Evolutionary conservation across 2,329 filamentous ascomycete genomes (phyloP), one percentile per base, ranked within the genome.

Genomic region (Aspergillus hiratsukae): DNA sequence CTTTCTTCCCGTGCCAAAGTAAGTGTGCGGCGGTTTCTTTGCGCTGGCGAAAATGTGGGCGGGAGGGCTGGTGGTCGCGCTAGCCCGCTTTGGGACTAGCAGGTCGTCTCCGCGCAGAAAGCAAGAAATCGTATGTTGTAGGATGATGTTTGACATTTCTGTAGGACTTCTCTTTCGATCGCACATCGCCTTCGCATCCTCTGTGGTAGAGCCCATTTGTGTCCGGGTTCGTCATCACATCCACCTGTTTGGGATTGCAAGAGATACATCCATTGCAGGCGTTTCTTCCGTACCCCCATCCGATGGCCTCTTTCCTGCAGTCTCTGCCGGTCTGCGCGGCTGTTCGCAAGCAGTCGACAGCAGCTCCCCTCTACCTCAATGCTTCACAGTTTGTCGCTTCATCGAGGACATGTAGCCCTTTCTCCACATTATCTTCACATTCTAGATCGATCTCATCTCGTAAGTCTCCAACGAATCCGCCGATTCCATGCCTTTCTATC

Each of bases 321-420:
- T 69, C 67, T 50, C 62, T 67, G 52, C 63, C 71, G 60, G 63
- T 68, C 53, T 65, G 63, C 48, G 69, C 72, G 54, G 66, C 68
- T 49, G 63, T 71, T 64, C 72, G 71, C 64, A 73, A 64, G 57
- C 72, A 73, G 64, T 68, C 64, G 51, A 66, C 67, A 31, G 56
- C 60, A 35, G 59, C 66, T 57, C 62, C 67, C 54, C 62, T 70
- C 49, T 67, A 62, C 58, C 59, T 73, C 51, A 64, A 58, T 52
- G 58, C 62, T 43, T 55, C 62, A 53, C 66, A 63, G 45, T 64
- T 65, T 61, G 62, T 68, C 56, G 65, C 64, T 60, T 68, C 65
- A 49, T 62, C 64, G 43, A 64, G 65, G 59, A 64, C 64, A 63
- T 66, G 60, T 65, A 70, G 65, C 58, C 62, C 64, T 48, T 64